phyloP scores from a whole-genome alignment of 2,329 filamentous ascomycete species.

The Paraconiothyrium brasiliense region DNA sequence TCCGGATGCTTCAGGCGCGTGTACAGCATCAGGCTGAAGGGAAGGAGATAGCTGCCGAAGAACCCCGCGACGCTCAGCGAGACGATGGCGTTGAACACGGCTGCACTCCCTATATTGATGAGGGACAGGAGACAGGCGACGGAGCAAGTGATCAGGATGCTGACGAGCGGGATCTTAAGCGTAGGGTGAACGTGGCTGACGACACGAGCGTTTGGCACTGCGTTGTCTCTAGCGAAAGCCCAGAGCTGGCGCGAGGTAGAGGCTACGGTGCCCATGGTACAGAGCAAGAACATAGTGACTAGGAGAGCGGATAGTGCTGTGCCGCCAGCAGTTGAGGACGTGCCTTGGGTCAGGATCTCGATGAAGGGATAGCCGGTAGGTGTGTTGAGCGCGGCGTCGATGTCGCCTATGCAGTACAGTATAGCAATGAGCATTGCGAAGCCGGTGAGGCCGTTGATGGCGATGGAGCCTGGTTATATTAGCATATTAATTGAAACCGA shows the following conservation, averaged over 20 bases:
- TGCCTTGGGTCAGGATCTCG: slow-evolving; percentile 51
- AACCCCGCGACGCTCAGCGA: slow-evolving; percentile 16
- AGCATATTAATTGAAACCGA: slow-evolving; percentile 16
- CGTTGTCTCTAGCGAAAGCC: slow-evolving; percentile 48
- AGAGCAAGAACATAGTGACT: slow-evolving; percentile 36
- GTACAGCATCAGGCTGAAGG: slow-evolving; percentile 16
- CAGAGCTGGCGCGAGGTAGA: slow-evolving; percentile 43
- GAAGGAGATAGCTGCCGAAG: slow-evolving; percentile 22
- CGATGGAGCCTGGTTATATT: neutral
- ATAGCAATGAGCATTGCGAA: slow-evolving; percentile 42
- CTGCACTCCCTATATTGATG: slow-evolving; percentile 55
- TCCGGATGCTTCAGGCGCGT: slow-evolving; percentile 6
- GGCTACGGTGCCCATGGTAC: slow-evolving; percentile 40
- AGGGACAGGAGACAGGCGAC: slow-evolving; percentile 53
- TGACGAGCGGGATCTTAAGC: slow-evolving; percentile 2
- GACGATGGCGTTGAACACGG: slow-evolving; percentile 18
- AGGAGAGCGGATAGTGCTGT: slow-evolving; percentile 50
- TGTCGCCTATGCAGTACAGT: slow-evolving; percentile 42
- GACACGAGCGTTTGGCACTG: slow-evolving; percentile 41
- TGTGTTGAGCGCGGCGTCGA: slow-evolving; percentile 29
- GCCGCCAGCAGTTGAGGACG: slow-evolving; percentile 39
- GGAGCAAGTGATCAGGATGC: slow-evolving; percentile 27
- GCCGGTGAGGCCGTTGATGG: slow-evolving; percentile 44
- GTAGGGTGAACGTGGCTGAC: slow-evolving; percentile 1
- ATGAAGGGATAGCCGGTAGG: slow-evolving; percentile 43